phyloP scores from a whole-genome alignment of 2,329 filamentous ascomycete species.

The Fusarium illudens region DNA sequence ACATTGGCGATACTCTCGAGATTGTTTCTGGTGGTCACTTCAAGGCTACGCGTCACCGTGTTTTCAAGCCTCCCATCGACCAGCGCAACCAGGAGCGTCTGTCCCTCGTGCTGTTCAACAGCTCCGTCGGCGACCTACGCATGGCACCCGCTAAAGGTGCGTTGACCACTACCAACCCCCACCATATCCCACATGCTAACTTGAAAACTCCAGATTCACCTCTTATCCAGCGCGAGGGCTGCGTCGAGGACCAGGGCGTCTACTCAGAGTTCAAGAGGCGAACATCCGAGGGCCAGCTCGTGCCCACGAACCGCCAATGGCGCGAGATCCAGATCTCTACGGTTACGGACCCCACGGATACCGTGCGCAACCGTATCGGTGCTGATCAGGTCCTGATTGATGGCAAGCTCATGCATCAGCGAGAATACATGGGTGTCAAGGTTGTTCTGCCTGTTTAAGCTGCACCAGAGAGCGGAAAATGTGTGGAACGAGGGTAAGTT shows the following conservation, averaged over 20 bases:
- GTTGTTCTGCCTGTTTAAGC: constrained; percentile 53
- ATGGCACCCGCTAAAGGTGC: constrained; percentile 49
- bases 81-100: constrained; percentile 49
- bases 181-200: neutral
- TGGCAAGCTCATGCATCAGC: constrained; percentile 56
- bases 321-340: constrained; percentile 60
- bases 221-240: constrained; percentile 50
- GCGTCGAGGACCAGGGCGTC: constrained; percentile 54
- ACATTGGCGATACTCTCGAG: constrained; percentile 33
- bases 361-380: constrained; percentile 50
- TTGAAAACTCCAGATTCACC: constrained; percentile 34
- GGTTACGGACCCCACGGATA: constrained; percentile 53
- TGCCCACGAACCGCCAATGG: constrained; percentile 57
- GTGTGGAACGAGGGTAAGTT: neutral
- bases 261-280: constrained; percentile 56
- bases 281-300: constrained; percentile 50
- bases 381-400: constrained; percentile 53
- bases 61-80: constrained; percentile 28
- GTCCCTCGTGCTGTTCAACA: constrained; percentile 56
- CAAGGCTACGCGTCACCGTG: constrained; percentile 32
- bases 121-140: constrained; percentile 53
- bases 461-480: neutral
- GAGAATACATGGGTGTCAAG: constrained; percentile 57
- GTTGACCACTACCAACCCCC: neutral
- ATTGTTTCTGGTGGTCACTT: constrained; percentile 34